Conservation (phyloP, 768 basidiomycete species). For the Lactarius hengduanensis region DNA sequence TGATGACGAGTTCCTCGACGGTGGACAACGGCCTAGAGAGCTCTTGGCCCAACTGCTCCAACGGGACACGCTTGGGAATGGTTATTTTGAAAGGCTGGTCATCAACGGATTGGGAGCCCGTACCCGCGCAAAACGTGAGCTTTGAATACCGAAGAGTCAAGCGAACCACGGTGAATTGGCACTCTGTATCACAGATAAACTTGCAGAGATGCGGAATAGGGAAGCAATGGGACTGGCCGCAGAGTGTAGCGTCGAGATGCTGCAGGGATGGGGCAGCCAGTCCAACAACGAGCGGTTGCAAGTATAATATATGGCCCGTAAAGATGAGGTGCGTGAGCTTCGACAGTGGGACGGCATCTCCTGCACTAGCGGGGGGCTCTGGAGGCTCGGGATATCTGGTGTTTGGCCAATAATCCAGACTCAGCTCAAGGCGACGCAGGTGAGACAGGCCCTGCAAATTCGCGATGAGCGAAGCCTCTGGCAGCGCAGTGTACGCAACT, state of each 20-base stretch:
- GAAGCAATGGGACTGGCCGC: neutral
- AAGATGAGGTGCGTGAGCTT: neutral
- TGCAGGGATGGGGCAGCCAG: slow-evolving; percentile 10
- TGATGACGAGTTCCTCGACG: slow-evolving; percentile 3
- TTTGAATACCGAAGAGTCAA: neutral
- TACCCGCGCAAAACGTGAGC: neutral
- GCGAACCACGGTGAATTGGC: neutral
- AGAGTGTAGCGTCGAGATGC: neutral
- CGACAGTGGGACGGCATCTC: neutral
- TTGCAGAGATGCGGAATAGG: neutral
- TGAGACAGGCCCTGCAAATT: neutral
- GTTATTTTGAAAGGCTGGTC: neutral
- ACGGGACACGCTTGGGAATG: neutral
- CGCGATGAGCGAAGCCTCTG: neutral
- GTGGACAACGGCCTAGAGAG: neutral
- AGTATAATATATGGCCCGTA: neutral
- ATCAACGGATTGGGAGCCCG: neutral
- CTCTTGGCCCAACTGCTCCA: neutral
- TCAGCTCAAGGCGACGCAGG: neutral
- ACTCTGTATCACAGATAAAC: neutral
- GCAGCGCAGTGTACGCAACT: neutral
- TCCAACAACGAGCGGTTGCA: neutral
- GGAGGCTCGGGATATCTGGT: neutral
- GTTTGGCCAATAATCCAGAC: neutral
- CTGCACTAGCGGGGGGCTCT: neutral